Conservation (phyloP, 805 yeast species). For the Naumovozyma baii region DNA sequence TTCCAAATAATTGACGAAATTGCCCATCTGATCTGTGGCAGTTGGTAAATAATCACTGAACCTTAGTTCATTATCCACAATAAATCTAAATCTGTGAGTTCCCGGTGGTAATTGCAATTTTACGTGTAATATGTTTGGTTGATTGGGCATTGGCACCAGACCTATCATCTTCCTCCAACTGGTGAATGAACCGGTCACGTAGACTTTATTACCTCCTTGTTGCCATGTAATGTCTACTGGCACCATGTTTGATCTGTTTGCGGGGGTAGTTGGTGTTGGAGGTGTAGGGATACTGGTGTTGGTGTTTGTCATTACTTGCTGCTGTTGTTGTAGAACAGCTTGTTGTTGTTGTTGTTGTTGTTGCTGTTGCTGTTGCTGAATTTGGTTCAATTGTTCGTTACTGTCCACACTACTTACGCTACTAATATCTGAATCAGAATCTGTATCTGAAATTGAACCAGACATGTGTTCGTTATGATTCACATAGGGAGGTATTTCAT, state of each 20-base stretch:
- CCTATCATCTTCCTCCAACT: constrained; percentile 99
- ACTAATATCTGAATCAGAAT: constrained; percentile 17
- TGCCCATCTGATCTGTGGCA: constrained; percentile 95
- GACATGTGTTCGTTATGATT: constrained; percentile 22
- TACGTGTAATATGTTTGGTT: constrained; percentile 41
- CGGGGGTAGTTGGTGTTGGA: neutral
- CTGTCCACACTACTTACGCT: constrained; percentile 14
- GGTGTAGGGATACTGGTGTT: neutral
- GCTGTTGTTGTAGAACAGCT: constrained; percentile 5
- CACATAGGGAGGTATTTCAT: constrained; percentile 39
- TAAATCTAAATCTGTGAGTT: constrained; percentile 86
- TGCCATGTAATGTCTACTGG: constrained; percentile 79
- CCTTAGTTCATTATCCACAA: constrained; percentile 85
- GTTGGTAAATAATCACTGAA: constrained; percentile 87
- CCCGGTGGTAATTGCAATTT: constrained; percentile 78
- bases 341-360: constrained; percentile 1
- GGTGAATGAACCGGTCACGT: constrained; percentile 94
- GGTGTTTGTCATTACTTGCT: too few relatives aligned
- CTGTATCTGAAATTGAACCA: constrained; percentile 10
- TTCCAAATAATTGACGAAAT: constrained; percentile 85
- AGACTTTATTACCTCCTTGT: constrained; percentile 93
- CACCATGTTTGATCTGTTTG: constrained; percentile 13
- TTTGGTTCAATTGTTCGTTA: constrained; percentile 7
- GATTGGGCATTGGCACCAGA: constrained; percentile 36
- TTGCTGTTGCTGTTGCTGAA: constrained; percentile 5